Conservation (phyloP, 2,329 filamentous ascomycete species). For the Colletotrichum theobromicola region DNA sequence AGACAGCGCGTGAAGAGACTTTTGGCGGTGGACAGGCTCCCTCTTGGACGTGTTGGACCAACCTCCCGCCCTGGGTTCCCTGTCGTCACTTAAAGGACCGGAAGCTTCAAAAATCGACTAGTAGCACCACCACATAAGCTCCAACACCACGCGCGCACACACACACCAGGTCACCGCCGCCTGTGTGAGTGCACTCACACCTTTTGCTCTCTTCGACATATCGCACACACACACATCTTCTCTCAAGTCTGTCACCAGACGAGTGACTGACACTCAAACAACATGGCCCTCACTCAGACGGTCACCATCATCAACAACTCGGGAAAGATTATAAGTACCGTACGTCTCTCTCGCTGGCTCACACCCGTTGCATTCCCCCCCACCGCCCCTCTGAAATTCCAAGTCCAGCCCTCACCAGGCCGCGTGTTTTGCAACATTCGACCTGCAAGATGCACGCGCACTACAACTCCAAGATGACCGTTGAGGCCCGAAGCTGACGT, state of each 20-base stretch:
- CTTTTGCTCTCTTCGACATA: background rate
- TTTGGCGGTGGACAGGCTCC: conserved; percentile 17
- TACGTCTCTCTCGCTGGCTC: conserved; percentile 46
- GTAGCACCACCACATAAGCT: background rate
- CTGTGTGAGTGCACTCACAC: conserved; percentile 8
- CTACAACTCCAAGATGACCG: background rate
- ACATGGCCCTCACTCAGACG: conserved; percentile 66
- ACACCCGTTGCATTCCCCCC: conserved; percentile 6
- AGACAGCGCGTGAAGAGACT: background rate
- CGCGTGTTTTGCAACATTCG: background rate
- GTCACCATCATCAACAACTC: conserved; percentile 91
- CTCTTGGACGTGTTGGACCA: conserved; percentile 14
- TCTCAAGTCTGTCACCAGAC: background rate
- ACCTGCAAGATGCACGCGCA: conserved; percentile 4
- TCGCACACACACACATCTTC: background rate
- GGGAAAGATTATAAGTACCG: conserved; percentile 88
- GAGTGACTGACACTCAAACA: background rate
- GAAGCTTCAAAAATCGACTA: conserved; percentile 10
- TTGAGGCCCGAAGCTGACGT: conserved; percentile 11
- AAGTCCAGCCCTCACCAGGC: background rate
- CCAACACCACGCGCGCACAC: background rate
- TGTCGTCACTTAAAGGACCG: conserved; percentile 16
- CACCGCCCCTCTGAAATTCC: conserved; percentile 14
- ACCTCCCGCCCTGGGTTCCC: conserved; percentile 4
- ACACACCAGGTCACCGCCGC: conserved; percentile 14